phyloP scores from a whole-genome alignment of 306 rosid genomes.

The Amphicarpaea edgeworthii region DNA sequence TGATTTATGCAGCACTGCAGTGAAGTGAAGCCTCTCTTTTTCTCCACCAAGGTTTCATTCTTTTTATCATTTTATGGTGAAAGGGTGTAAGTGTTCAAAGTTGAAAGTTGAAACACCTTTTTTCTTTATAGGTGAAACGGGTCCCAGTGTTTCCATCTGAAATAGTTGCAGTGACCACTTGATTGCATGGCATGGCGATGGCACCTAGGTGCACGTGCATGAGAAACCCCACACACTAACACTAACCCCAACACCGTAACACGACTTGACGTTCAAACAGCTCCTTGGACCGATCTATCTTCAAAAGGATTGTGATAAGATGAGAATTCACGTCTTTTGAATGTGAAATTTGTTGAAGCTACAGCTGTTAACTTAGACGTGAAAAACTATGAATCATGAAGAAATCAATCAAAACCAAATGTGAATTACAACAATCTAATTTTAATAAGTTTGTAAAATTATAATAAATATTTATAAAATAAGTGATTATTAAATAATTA shows the following conservation, averaged over 20 bases:
- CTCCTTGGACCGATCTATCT: constrained; percentile 3
- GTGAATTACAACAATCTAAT: background rate
- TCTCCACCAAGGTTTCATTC: background rate
- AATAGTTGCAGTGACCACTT: constrained; percentile 19
- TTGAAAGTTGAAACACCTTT: constrained; percentile 34
- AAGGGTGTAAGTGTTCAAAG: constrained; percentile 25
- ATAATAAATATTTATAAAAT: no score
- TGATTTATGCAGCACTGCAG: background rate
- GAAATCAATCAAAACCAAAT: background rate
- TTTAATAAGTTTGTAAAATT: no score
- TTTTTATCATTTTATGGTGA: constrained; percentile 23
- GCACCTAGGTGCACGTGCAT: constrained; percentile 53
- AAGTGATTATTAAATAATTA: no score
- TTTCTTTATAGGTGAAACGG: constrained; percentile 41
- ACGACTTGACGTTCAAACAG: constrained; percentile 13
- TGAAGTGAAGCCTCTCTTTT: background rate
- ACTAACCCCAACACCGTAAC: no score
- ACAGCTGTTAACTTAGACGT: no score
- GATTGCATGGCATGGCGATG: constrained; percentile 30
- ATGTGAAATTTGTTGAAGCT: no score
- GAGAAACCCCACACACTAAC: constrained; percentile 31
- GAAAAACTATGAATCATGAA: no score
- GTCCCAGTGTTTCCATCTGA: constrained; percentile 44
- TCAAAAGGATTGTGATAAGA: background rate
- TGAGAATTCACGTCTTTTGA: no score